A percentile compares a stretch with the other conserved stretches of the same genome.
Conservation (phyloP, 2,329 filamentous ascomycete genomes). For the Xylariaceae sp. region DNA sequence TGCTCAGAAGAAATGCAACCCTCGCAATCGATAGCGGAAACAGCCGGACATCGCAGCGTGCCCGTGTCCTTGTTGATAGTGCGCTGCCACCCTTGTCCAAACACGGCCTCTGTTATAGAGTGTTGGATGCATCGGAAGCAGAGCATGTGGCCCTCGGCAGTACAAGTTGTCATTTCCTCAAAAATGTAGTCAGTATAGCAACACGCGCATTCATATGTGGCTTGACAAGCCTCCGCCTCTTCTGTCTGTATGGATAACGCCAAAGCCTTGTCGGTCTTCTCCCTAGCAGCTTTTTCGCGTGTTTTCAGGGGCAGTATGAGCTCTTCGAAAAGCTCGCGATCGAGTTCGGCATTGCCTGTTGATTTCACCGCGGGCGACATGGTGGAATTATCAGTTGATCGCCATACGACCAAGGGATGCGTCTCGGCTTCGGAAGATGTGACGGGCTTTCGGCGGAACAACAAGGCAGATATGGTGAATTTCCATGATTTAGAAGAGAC, state of each 20-base stretch:
- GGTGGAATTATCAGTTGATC: constrained; percentile 49
- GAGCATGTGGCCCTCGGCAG: constrained; percentile 62
- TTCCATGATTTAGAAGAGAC: constrained; percentile 73
- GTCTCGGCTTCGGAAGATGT: constrained; percentile 50
- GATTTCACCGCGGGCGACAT: constrained; percentile 57
- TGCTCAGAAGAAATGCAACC: constrained; percentile 67
- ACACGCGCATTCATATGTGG: constrained; percentile 67
- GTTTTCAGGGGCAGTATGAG: constrained; percentile 51
- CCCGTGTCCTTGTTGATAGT: constrained; percentile 68
- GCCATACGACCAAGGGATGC: constrained; percentile 60
- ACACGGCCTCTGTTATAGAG: constrained; percentile 79
- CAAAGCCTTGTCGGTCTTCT: constrained; percentile 47
- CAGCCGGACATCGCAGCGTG: constrained; percentile 78
- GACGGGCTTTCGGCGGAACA: constrained; percentile 58
- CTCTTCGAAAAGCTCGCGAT: constrained; percentile 55
- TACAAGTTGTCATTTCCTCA: constrained; percentile 70
- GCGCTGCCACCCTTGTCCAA: constrained; percentile 85
- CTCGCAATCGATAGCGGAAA: constrained; percentile 62
- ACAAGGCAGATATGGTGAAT: constrained; percentile 65
- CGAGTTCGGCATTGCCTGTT: constrained; percentile 61
- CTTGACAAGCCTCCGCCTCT: constrained; percentile 53
- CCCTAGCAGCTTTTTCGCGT: constrained; percentile 39
- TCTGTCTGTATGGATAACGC: constrained; percentile 51
- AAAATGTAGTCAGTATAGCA: constrained; percentile 68
- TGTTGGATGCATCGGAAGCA: constrained; percentile 79